Evolutionary conservation across 1,139 yeast species (phyloP), one percentile per base, ranked within the genome.

Genomic region (Candida tetrigidarum): DNA sequence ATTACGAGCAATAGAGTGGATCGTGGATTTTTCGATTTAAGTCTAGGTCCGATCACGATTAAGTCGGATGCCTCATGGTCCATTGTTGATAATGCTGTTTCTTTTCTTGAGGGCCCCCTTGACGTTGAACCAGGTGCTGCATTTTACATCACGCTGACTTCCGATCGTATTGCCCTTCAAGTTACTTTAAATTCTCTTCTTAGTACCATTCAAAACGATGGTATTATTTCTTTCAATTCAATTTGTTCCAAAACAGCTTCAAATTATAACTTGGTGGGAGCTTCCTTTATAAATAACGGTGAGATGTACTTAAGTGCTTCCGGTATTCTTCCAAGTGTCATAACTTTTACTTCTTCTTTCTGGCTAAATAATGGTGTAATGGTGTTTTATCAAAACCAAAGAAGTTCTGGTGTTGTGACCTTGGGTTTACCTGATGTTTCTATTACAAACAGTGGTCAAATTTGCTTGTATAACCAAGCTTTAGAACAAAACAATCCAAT

Each of bases 31-130:
- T 39, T 60, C 32, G 47, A 51, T 29, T 25, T 48, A 4, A 23
- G 26, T 28, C 52, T 62, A 39, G 68, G 66, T 15, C 63, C 57
- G 8, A 16, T 29, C 5, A 41, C 50, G 15, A 56, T 69, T 40
- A 50, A 56, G n/a, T 55, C 58, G 8, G 66, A 63, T 39, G 69
- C 58, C 15, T 66, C 58, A 47, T 68, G 66, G 64, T 67, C 74
- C 20, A 62, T 68, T 28, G 52, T 67, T 41, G 55, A 67, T 50
- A 66, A 66, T 47, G 63, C 63, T 19, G 42, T 55, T 41, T 50
- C 62, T 15, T 45, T 58, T 5, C 52, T 62, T 37, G 54, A 55
- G 23, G 69, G 71, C n/a, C 41, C 43, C 22, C 52, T 67, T 23
- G 36, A 49, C 12, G 50, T 50, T 18, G 29, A 42, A 10, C 57